A percentile compares a stretch with the other conserved stretches of the same genome.
These are phyloP conservation scores for Neodidymelliopsis sp. DNA, from an alignment of 2,329 filamentous ascomycete species.

Conservation along the genomic window DNA sequence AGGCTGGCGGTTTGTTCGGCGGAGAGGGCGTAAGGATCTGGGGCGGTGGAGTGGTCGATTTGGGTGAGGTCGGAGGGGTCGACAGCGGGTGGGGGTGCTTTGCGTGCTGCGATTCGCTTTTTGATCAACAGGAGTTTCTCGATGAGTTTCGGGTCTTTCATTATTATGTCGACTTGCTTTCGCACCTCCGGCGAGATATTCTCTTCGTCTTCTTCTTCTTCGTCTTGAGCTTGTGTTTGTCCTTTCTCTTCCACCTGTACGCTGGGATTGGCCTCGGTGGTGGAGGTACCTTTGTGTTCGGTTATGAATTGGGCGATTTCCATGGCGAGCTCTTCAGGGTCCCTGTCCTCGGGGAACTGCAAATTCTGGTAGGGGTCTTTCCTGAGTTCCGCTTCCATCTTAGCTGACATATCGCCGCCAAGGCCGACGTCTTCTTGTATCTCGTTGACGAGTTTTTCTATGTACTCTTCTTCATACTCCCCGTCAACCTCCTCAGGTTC, in stretches of 20 bases:
- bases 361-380: constrained; percentile 24
- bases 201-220: constrained; percentile 22
- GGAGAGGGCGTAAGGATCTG: constrained; percentile 40
- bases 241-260: too few relatives aligned
- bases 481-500: too few relatives aligned
- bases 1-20: constrained; percentile 33
- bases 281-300: constrained; percentile 9
- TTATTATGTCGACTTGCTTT: constrained; percentile 45
- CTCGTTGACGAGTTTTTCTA: too few relatives aligned
- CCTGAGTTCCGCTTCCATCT: too few relatives aligned
- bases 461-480: too few relatives aligned
- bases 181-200: constrained; percentile 39
- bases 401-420: too few relatives aligned
- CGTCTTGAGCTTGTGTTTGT: background rate
- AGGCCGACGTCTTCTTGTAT: too few relatives aligned
- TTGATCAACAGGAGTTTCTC: constrained; percentile 37
- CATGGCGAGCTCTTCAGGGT: constrained; percentile 30
- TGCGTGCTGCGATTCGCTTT: too few relatives aligned
- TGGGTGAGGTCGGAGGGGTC: constrained; percentile 23
- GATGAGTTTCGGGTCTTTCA: constrained; percentile 44
- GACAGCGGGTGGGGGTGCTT: too few relatives aligned
- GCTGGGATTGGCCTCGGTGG: constrained; percentile 4
- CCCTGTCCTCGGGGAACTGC: constrained; percentile 20
- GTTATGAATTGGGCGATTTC: constrained; percentile 32
- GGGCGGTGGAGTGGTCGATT: constrained; percentile 32